phyloP scores from a whole-genome alignment of 805 yeast genomes.

The Barnettozyma vustinii region DNA sequence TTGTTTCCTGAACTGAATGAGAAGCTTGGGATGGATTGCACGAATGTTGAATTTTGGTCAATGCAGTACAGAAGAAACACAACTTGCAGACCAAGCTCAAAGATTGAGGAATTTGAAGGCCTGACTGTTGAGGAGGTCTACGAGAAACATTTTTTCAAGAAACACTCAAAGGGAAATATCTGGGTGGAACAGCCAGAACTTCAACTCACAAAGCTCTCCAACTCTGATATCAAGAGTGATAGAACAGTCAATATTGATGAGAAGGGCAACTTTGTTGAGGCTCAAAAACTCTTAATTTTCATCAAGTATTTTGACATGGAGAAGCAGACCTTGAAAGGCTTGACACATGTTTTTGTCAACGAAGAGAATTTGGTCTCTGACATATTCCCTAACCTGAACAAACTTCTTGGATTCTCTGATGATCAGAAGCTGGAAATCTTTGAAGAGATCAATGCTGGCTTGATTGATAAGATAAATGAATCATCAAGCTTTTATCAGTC shows the following conservation, averaged over 20 bases:
- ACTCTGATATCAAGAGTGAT: constrained; percentile 2
- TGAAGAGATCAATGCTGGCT: constrained; percentile 59
- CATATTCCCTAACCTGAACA: constrained; percentile 36
- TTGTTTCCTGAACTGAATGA: constrained; percentile 46
- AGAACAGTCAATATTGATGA: constrained; percentile 11
- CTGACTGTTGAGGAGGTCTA: constrained; percentile 48
- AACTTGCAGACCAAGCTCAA: constrained; percentile 58
- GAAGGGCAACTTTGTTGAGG: constrained; percentile 19
- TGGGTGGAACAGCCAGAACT: constrained; percentile 58
- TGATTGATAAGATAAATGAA: constrained; percentile 37
- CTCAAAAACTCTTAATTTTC: constrained; percentile 34
- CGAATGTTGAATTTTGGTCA: constrained; percentile 52
- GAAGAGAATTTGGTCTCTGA: constrained; percentile 40
- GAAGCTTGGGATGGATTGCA: constrained; percentile 32
- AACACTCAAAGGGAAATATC: constrained; percentile 47
- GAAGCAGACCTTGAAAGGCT: constrained; percentile 53
- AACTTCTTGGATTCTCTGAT: constrained; percentile 34
- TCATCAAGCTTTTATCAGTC: constrained; percentile 43
- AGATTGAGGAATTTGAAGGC: constrained; percentile 29
- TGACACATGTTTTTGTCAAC: constrained; percentile 52
- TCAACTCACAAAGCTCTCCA: constrained; percentile 21
- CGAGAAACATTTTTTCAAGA: constrained; percentile 38
- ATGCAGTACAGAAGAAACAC: constrained; percentile 64
- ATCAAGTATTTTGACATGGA: constrained; percentile 63
- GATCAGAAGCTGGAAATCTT: constrained; percentile 34